A percentile compares a stretch with the other conserved stretches of the same genome.
These are phyloP conservation scores for Fusarium beomiforme DNA, from an alignment of 2,329 filamentous ascomycete species.

Conservation along the genomic window DNA sequence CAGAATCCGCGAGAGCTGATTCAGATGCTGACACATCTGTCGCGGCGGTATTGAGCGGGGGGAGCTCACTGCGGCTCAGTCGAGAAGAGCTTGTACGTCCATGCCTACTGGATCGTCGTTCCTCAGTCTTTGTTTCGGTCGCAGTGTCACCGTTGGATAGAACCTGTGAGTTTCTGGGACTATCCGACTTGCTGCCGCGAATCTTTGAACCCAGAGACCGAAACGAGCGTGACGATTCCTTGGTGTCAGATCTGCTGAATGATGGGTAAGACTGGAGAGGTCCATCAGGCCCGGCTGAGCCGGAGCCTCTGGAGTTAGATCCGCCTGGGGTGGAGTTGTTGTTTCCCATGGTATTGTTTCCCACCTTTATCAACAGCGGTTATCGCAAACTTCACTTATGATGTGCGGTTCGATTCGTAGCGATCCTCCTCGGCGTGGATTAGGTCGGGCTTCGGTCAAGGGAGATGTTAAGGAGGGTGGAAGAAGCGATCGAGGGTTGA, in stretches of 20 bases:
- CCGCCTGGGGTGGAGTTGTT: constrained; percentile 72
- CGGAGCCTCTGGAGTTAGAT: constrained; percentile 60
- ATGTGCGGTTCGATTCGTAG: constrained; percentile 36
- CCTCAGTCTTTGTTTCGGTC: constrained; percentile 71
- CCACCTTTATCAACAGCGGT: constrained; percentile 33
- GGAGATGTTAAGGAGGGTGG: constrained; percentile 61
- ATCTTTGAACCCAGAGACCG: constrained; percentile 90
- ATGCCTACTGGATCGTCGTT: constrained; percentile 75
- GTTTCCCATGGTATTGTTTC: constrained; percentile 71
- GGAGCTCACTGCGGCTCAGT: constrained; percentile 56
- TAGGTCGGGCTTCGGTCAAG: constrained; percentile 1
- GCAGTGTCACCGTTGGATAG: constrained; percentile 67
- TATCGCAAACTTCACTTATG: constrained; percentile 46
- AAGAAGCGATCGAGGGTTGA: constrained; percentile 61
- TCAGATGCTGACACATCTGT: constrained; percentile 53
- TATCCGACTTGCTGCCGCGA: constrained; percentile 79
- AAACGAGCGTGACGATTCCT: constrained; percentile 89
- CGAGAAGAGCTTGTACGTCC: constrained; percentile 61
- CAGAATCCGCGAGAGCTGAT: constrained; percentile 50
- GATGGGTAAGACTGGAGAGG: constrained; percentile 85
- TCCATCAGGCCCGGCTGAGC: constrained; percentile 55
- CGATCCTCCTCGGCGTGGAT: constrained; percentile 27
- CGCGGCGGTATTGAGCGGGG: constrained; percentile 54
- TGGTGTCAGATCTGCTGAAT: constrained; percentile 91
- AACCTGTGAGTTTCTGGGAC: constrained; percentile 79